Evolutionary conservation across 2,329 filamentous ascomycete genomes (phyloP), one percentile per base, ranked within the genome.

Genomic region (Stachybotrys elegans): DNA sequence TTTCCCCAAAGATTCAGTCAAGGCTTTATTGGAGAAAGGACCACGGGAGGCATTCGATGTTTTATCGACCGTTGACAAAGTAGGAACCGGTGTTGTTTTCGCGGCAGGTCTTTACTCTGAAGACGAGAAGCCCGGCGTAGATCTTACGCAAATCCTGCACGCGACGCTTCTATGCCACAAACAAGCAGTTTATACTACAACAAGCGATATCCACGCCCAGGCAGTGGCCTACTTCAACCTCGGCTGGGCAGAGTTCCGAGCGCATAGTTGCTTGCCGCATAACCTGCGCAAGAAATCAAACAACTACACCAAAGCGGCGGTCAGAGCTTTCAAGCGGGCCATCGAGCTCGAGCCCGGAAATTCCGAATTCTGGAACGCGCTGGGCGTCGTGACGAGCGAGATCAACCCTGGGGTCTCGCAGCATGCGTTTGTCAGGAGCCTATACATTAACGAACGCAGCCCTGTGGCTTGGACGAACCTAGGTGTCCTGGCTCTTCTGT

Each of bases 201-300:
- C 81, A 1, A 72, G 83, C 46, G 91, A 98, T 57, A 62, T 80
- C 7, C 88, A 96, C 61, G 91, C 92, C 4, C 91, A 94, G 65
- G 88, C 93, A 2, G 88, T 97, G n/a, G 88, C 91, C 0, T 93
- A 92, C 76, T 98, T 95, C 66, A 98, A 98, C 57, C 72, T 98
- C 16, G 93, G 93, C 34, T 97, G 91, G 88, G 38, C 88, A 2
- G 93, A 98, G 62, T 82, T 93, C 59, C 80, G 85, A 36, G 87
- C 90, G 1, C 88, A 94, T 58, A 69, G 73, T 11, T 88, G 81
- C 57, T 70, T 88, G 17, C 76, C 75, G 27, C 60, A 62, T 2
- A 59, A 65, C 4, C 57, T 75, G 38, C 70, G 68, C 27, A 82
- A 81, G 56, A 84, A 76, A 56, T 72, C 75, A 16, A 77, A 81